Evolutionary conservation across 2,329 filamentous ascomycete genomes (phyloP), one percentile per base, ranked within the genome.

Genomic region (Ascosphaera apis): DNA sequence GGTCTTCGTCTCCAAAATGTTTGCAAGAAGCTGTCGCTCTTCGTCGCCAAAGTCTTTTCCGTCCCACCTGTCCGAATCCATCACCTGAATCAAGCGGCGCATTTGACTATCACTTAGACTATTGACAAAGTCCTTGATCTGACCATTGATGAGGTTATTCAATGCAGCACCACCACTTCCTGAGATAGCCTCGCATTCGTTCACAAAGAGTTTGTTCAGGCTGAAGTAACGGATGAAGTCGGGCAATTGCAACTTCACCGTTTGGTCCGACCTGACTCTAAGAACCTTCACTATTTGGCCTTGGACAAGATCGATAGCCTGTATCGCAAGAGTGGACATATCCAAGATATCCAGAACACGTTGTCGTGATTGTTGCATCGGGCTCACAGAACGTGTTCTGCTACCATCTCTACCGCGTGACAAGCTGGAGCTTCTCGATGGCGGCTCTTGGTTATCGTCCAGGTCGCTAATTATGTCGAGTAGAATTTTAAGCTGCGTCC

Each of bases 401-500:
- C 19, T 21, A 4, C 19, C 19, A 9, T 21, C 19, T 21, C 19
- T 21, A 9, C 9, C 9, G 19, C 19, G 19, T 9, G 19, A 21
- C n/a, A 37, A 19, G 30, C 35, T 42, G 8, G 39, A 64, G 40
- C 62, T 67, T 42, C 54, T 55, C 11, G 57, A 52, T 12, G 65
- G 63, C 15, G 36, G 17, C 15, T 31, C 37, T 25, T 33, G 40
- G 8, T 30, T 35, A 31, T 25, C 34, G n/a, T 35, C 40, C 12
- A 43, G 19, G 15, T 39, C 42, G 51, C 83, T 92, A 1, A 84
- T 88, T 15, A 92, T 79, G 53, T 98, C 88, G 7, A 98, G 64
- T n/a, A 98, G 58, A 7, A 95, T 74, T 53, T 98, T 98, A 37
- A 88, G 78, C 51, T 95, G 86, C 0, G 82, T 84, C 13, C 81